A percentile compares a stretch with the other conserved stretches of the same genome.
Conservation (phyloP, 2,329 filamentous ascomycete genomes). For the Ophiostoma pallidulum region DNA sequence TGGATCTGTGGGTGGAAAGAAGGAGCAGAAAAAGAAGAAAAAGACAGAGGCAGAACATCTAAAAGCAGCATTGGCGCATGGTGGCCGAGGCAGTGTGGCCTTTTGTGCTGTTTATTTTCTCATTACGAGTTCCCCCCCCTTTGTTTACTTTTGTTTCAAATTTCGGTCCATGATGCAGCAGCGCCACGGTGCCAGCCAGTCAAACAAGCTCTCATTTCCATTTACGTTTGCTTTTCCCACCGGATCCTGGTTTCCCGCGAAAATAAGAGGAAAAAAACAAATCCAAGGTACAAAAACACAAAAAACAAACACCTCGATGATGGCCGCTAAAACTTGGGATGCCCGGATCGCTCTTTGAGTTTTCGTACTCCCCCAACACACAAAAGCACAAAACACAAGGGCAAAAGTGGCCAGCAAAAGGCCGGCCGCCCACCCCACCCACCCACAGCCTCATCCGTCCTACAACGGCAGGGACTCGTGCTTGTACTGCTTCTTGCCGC, state of each 20-base stretch:
- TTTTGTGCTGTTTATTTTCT: neutral
- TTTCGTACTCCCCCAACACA: too few species aligned
- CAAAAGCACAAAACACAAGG: too few species aligned
- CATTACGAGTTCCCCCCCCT: too few species aligned
- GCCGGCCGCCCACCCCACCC: too few species aligned
- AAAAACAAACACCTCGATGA: too few species aligned
- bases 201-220: neutral
- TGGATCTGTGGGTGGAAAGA: too few species aligned
- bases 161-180: slow-evolving; percentile 2
- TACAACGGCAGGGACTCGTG: slow-evolving; percentile 45
- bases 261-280: neutral
- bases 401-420: too few species aligned
- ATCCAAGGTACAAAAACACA: too few species aligned
- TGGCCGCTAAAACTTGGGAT: too few species aligned
- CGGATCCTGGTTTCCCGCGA: neutral
- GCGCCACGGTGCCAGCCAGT: too few species aligned
- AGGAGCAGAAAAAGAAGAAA: neutral
- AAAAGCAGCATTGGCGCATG: too few species aligned
- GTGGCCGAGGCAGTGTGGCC: neutral
- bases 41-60: neutral
- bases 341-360: too few species aligned
- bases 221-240: neutral
- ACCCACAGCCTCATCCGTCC: neutral
- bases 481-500: slow-evolving; percentile 49
- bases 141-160: neutral